These are phyloP conservation scores for Penicillium taxi DNA, from an alignment of 495 filamentous ascomycete genomes.

Conservation along the genomic window DNA sequence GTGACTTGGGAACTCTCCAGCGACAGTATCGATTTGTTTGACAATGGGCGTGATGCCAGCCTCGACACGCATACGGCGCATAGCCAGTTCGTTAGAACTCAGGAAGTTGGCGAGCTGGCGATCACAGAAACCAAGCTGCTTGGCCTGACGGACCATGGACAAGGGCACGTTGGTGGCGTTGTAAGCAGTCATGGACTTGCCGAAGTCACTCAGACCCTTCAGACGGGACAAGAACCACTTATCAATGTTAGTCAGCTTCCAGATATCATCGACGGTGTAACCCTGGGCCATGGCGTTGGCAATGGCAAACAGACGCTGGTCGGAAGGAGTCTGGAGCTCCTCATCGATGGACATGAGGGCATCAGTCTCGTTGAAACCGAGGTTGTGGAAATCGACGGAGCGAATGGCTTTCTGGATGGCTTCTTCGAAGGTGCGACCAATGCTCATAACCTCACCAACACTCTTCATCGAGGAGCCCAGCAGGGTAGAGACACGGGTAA, in stretches of 20 bases:
- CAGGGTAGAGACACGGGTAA: constrained; percentile 88
- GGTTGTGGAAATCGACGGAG: constrained; percentile 87
- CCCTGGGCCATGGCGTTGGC: constrained; percentile 94
- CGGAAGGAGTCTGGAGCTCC: constrained; percentile 93
- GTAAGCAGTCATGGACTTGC: constrained; percentile 64
- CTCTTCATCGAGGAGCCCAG: constrained; percentile 99
- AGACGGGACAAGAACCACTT: constrained; percentile 83
- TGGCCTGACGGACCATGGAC: constrained; percentile 66
- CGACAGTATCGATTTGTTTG: constrained; percentile 98
- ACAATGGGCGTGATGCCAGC: constrained; percentile 79
- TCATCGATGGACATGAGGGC: constrained; percentile 94
- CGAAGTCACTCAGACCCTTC: constrained; percentile 84
- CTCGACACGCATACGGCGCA: constrained; percentile 73
- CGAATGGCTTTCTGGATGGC: constrained; percentile 98
- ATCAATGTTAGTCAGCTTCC: constrained; percentile 89
- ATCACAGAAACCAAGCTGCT: constrained; percentile 91
- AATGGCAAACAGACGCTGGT: constrained; percentile 94
- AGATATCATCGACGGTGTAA: constrained; percentile 91
- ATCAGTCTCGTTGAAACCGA: constrained; percentile 86
- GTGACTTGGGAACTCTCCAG: constrained; percentile 88
- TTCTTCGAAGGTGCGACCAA: constrained; percentile 94
- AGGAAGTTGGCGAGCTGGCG: constrained; percentile 89
- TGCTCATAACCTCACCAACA: constrained; percentile 98
- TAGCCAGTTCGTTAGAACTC: constrained; percentile 83
- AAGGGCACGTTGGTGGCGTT: constrained; percentile 59